These are phyloP conservation scores for Geotrichum histeridarum DNA, from an alignment of 1,139 yeast genomes.

Conservation along the genomic window DNA sequence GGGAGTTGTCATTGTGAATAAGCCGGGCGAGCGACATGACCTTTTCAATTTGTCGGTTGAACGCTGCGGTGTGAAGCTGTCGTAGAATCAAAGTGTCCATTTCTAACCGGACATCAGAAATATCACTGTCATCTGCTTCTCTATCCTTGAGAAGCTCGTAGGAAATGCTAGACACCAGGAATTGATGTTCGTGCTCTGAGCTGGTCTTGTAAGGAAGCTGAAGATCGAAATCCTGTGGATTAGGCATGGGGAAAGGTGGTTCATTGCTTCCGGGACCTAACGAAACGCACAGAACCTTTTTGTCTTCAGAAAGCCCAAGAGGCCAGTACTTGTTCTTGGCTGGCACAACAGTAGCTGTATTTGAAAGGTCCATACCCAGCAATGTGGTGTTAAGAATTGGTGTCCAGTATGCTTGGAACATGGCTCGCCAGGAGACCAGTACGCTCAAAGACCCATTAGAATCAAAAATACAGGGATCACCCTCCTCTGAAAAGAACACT, in stretches of 20 bases:
- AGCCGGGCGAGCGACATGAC: slow-evolving; percentile 67
- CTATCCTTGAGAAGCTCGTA: slow-evolving; percentile 30
- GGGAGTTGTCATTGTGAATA: slow-evolving; percentile 69
- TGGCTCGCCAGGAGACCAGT: slow-evolving; percentile 67
- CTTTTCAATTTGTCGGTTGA: slow-evolving; percentile 57
- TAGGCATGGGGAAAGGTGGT: slow-evolving; percentile 68
- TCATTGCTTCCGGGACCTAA: slow-evolving; percentile 54
- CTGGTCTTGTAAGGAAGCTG: slow-evolving; percentile 48
- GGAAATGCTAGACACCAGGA: slow-evolving; percentile 26
- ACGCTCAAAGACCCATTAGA: slow-evolving; percentile 68
- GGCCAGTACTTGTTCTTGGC: slow-evolving; percentile 67
- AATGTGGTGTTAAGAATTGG: slow-evolving; percentile 47
- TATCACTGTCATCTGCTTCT: slow-evolving; percentile 25
- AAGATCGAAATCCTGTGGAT: slow-evolving; percentile 73
- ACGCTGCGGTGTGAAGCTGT: slow-evolving; percentile 72
- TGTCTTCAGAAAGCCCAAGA: slow-evolving; percentile 59
- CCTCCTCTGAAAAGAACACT: slow-evolving; percentile 74
- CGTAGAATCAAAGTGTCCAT: slow-evolving; percentile 68
- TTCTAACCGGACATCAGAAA: slow-evolving; percentile 31
- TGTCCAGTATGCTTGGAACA: slow-evolving; percentile 71
- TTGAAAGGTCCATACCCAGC: slow-evolving; percentile 24
- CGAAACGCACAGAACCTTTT: slow-evolving; percentile 66
- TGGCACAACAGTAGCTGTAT: slow-evolving; percentile 21
- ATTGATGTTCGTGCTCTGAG: slow-evolving; percentile 10
- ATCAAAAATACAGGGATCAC: slow-evolving; percentile 84